phyloP scores from a whole-genome alignment of 2,329 filamentous ascomycete species.

The Monilinia laxa region DNA sequence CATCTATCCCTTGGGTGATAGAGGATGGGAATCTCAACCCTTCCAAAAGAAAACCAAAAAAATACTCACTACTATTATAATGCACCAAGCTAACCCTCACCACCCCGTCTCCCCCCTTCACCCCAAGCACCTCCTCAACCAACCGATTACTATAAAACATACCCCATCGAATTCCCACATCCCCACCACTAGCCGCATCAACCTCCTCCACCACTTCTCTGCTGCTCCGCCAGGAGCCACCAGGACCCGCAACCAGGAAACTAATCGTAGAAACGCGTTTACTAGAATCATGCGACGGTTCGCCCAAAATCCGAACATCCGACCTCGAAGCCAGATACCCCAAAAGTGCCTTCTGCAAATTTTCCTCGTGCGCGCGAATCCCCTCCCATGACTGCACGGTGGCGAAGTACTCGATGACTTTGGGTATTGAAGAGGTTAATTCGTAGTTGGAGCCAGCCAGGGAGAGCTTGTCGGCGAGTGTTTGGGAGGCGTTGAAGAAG shows the following conservation, averaged over 20 bases:
- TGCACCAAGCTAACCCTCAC: slow-evolving; percentile 70
- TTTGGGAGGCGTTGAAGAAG: slow-evolving; percentile 61
- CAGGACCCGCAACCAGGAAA: slow-evolving; percentile 61
- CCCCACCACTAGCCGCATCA: slow-evolving; percentile 52
- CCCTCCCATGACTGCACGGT: slow-evolving; percentile 47
- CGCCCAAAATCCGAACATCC: slow-evolving; percentile 60
- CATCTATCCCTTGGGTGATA: background rate
- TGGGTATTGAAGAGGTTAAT: slow-evolving; percentile 60
- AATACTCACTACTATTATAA: slow-evolving; percentile 65
- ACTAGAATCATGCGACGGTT: slow-evolving; percentile 47
- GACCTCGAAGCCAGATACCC: slow-evolving; percentile 54
- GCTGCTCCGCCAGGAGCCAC: slow-evolving; percentile 55
- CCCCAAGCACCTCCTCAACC: slow-evolving; percentile 56
- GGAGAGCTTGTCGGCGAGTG: slow-evolving; percentile 65
- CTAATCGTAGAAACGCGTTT: slow-evolving; percentile 65
- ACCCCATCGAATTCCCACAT: slow-evolving; percentile 65
- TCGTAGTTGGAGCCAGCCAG: slow-evolving; percentile 72
- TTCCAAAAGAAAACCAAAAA: background rate
- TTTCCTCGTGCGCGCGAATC: slow-evolving; percentile 59
- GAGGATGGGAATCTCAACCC: background rate
- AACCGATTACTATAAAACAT: slow-evolving; percentile 68
- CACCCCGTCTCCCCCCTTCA: slow-evolving; percentile 58
- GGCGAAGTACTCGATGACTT: slow-evolving; percentile 61
- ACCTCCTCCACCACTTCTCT: slow-evolving; percentile 60
- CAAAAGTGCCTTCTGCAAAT: slow-evolving; percentile 58